Base-by-base conservation (phyloP, 2,329 filamentous ascomycete genomes). In the Alternaria alternata region DNA sequence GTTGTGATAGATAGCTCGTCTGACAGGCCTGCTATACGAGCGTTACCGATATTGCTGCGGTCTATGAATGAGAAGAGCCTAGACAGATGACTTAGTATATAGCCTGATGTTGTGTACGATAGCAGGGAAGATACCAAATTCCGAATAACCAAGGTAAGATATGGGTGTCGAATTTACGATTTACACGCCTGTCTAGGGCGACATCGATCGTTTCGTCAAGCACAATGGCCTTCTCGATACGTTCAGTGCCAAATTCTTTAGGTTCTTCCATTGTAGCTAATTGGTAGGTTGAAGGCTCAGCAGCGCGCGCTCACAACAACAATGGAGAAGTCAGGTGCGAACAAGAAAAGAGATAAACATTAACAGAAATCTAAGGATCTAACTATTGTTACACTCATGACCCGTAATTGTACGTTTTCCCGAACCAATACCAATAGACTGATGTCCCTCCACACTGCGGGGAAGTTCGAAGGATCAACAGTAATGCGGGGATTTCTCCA, bases 61-160 rank as follows among this genome's bases (percentile, higher is more conserved):
- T 83, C 81, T 57, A 84, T 82, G 72, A 83, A 83, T 7, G 81
- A 79, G n/a, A 83, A 73, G 4, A 83, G 75, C 66, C 61, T 67
- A 24, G 26, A 36, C 5, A 7, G 16, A 6, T 24, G 3, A 11
- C 36, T 43, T 18, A 26, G 26, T 4, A 22, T 36, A 1, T 3
- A 20, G 8, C 1, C 3, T 22, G 26, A 43, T 26, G 6, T 0
- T 24, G 22, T 38, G 8, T 46, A 18, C 22, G 1, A 1, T n/a
- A 1, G 26, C 24, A 51, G 12, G 42, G 24, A 51, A 12, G 42
- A 18, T 59, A 63, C 79, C 80, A 83, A 14, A 83, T 73, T 9
- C 74, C 71, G 47, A 83, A 83, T 6, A 83, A 73, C 80, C 80
- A 82, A 4, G 81, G 81, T 11, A 83, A 66, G 30, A 83, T 76